phyloP scores from a whole-genome alignment of 805 yeast species.

The Zygotorulaspora sp. region DNA sequence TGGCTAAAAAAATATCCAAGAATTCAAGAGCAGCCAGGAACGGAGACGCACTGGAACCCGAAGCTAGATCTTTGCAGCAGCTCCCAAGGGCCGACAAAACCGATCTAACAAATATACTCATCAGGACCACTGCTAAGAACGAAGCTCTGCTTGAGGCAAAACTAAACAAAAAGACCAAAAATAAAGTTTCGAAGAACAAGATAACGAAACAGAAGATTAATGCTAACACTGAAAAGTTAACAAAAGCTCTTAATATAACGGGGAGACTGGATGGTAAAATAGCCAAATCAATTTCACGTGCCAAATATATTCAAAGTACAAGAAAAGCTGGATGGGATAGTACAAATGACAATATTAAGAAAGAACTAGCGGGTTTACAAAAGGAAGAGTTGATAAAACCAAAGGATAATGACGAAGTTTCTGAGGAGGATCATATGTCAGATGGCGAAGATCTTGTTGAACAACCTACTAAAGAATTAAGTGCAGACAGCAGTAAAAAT shows the following conservation, averaged over 20 bases:
- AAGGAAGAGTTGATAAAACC: background rate
- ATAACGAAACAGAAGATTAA: slow-evolving; percentile 10
- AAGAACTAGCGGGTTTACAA: slow-evolving; percentile 20
- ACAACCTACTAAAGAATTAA: slow-evolving; percentile 14
- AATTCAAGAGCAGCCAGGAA: slow-evolving; percentile 77
- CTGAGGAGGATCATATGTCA: no score
- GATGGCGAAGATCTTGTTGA: slow-evolving; percentile 18
- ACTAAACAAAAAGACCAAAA: slow-evolving; percentile 40
- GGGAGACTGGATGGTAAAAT: slow-evolving; percentile 60
- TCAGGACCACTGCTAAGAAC: slow-evolving; percentile 62
- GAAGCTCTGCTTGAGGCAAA: slow-evolving; percentile 57
- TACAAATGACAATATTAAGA: slow-evolving; percentile 49
- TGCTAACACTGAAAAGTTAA: slow-evolving; percentile 39
- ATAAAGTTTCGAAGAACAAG: slow-evolving; percentile 26
- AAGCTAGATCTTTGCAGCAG: slow-evolving; percentile 45
- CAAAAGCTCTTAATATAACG: slow-evolving; percentile 47
- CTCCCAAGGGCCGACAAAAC: slow-evolving; percentile 58
- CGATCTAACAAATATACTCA: slow-evolving; percentile 58
- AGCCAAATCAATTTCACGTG: slow-evolving; percentile 58
- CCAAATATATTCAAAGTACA: slow-evolving; percentile 54
- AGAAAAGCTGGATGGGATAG: slow-evolving; percentile 73
- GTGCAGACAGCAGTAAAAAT: slow-evolving; percentile 15
- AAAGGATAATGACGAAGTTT: no score
- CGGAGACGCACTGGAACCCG: slow-evolving; percentile 46
- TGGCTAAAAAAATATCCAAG: slow-evolving; percentile 47